These are phyloP conservation scores for Cornus kousa DNA, from an alignment of 148 eudicot genomes.

Conservation along the genomic window DNA sequence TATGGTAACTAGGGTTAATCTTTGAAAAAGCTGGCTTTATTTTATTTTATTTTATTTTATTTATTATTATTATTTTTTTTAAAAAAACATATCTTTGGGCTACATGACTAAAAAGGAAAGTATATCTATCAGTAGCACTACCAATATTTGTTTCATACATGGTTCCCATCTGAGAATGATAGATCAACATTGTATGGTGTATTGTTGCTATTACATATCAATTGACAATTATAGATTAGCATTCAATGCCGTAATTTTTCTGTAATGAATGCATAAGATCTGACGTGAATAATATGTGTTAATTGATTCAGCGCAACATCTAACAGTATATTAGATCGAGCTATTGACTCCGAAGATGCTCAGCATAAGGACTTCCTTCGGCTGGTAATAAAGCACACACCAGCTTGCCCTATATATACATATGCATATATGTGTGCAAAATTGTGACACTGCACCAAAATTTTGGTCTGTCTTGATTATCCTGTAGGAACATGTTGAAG, in stretches of 20 bases:
- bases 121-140: background rate
- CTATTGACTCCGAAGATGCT: conserved; percentile 89
- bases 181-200: background rate
- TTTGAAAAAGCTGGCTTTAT: background rate
- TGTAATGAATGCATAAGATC: background rate
- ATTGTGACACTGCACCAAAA: conserved; percentile 1
- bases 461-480: conserved; percentile 10
- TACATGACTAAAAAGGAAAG: background rate
- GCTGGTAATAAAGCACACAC: conserved; percentile 51
- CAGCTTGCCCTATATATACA: background rate
- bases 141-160: background rate
- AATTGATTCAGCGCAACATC: conserved; percentile 65
- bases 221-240: no score
- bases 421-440: conserved; percentile 6
- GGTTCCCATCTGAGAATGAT: background rate
- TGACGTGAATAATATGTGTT: conserved; percentile 1
- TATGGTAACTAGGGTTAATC: background rate
- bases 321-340: conserved; percentile 88
- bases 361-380: conserved; percentile 92
- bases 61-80: no score
- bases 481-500: conserved; percentile 88
- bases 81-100: background rate
- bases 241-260: background rate
- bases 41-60: no score
- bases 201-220: background rate